Base-by-base conservation (phyloP, 2,329 filamentous ascomycete species). In the Juglanconis oblonga region DNA sequence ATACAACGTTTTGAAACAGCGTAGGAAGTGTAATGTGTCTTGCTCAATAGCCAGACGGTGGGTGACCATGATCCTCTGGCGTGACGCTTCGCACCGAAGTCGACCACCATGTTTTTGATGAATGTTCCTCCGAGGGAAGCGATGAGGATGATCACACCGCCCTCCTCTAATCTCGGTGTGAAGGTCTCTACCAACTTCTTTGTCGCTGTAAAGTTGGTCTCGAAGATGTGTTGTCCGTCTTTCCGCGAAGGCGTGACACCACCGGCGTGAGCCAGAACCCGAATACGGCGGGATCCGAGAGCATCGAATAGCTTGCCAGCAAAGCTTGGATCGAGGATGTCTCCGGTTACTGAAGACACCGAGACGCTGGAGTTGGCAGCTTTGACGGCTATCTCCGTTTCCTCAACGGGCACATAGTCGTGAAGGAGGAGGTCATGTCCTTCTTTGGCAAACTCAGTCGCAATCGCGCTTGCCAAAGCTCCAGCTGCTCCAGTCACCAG, bases 31-130 rank as follows among this genome's bases (percentile, higher is more conserved):
- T 58, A 58, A 5, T 50, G 56, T 38, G 40, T 52, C 2, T 51
- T 50, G 40, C 52, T 58, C 17, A 58, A 33, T n/a, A 51, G 49
- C 56, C 56, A 58, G 29, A 58, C 49, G 38, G 56, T 58, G 31
- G 56, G 56, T n/a, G 56, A 58, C 31, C 38, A 51, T 14, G 40
- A 14, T 7, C 56, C 56, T 1, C 14, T 48, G 3, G 52, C 38
- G 56, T 58, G 49, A 14, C 56, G 42, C 49, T 24, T 58, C 8
- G 52, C 56, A 3, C 49, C 56, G 42, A 58, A 44, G 56, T 58
- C 56, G 6, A 58, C 56, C 31, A 48, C 32, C 2, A 32, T 24
- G 56, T 58, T 58, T 31, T 58, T 42, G 49, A 52, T 51, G 38
- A 58, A 24, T 13, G 44, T 53, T 10, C 49, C 56, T 1, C 49